phyloP scores from a whole-genome alignment of 2,329 filamentous ascomycete species.

The Alternaria dauci region DNA sequence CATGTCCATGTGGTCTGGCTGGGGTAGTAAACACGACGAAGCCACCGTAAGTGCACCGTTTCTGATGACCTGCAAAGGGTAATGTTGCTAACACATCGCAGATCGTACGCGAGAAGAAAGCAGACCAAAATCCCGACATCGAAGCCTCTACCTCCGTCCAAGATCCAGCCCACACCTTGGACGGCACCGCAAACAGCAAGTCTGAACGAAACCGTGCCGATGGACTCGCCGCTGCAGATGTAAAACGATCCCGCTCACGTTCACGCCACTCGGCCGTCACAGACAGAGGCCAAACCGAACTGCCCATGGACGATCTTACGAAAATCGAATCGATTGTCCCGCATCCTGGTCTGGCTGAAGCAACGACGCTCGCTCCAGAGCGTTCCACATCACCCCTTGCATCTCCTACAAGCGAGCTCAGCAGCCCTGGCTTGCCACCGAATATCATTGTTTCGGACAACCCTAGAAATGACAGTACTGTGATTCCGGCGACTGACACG shows the following conservation, averaged over 20 bases:
- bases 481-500: conserved; percentile 58
- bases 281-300: conserved; percentile 43
- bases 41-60: conserved; percentile 63
- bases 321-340: conserved; percentile 29
- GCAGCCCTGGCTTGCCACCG: conserved; percentile 1
- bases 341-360: conserved; percentile 36
- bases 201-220: conserved; percentile 18
- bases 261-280: conserved; percentile 44
- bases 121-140: conserved; percentile 33
- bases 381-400: conserved; percentile 36
- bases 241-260: conserved; percentile 35
- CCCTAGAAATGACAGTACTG: conserved; percentile 44
- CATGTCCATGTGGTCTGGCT: conserved; percentile 82
- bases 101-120: conserved; percentile 47
- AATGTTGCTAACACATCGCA: conserved; percentile 21
- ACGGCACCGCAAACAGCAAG: conserved; percentile 47
- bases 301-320: conserved; percentile 31
- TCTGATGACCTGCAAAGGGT: neutral
- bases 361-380: conserved; percentile 40
- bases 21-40: conserved; percentile 90
- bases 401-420: conserved; percentile 19
- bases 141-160: conserved; percentile 40
- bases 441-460: conserved; percentile 34
- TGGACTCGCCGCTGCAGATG: conserved; percentile 8
- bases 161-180: conserved; percentile 22